These are phyloP conservation scores for Yamadazyma kitorensis DNA, from an alignment of 805 yeast genomes.

Conservation along the genomic window DNA sequence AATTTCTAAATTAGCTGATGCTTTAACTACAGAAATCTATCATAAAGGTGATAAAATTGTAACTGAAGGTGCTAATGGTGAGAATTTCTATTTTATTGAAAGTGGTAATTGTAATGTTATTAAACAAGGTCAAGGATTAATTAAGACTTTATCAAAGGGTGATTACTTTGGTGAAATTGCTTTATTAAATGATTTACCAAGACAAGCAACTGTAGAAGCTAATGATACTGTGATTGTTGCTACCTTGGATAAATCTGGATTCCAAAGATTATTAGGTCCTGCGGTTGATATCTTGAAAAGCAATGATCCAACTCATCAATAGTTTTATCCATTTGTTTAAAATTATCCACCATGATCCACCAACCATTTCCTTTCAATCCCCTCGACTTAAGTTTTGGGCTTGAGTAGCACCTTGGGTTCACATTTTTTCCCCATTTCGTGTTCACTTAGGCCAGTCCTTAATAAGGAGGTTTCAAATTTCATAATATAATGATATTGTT, in stretches of 20 bases:
- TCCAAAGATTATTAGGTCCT: slow-evolving; percentile 91
- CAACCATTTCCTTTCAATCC: no score
- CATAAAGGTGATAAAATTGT: slow-evolving; percentile 73
- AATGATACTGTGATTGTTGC: slow-evolving; percentile 76
- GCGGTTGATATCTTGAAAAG: slow-evolving; percentile 84
- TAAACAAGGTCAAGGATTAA: slow-evolving; percentile 41
- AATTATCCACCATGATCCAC: no score
- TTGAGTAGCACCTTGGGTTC: no score
- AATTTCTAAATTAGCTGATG: slow-evolving; percentile 91
- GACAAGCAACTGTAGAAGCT: slow-evolving; percentile 91
- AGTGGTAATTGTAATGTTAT: slow-evolving; percentile 79
- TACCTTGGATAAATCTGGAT: slow-evolving; percentile 88
- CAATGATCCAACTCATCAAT: slow-evolving; percentile 71
- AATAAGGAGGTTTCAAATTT: no score
- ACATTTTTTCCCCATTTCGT: neutral
- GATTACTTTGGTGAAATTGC: slow-evolving; percentile 98
- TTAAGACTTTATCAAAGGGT: slow-evolving; percentile 66
- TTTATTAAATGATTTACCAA: slow-evolving; percentile 81
- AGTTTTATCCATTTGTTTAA: slow-evolving; percentile 1
- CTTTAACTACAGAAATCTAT: slow-evolving; percentile 74
- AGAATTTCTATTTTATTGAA: slow-evolving; percentile 49
- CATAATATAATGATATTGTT: no score
- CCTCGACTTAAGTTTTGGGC: no score
- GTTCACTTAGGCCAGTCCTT: no score
- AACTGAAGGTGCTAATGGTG: slow-evolving; percentile 72